A percentile compares a stretch with the other conserved stretches of the same genome.
These are phyloP conservation scores for Cronartium ribicola DNA, from an alignment of 1,284 basidiomycete genomes.

Conservation along the genomic window DNA sequence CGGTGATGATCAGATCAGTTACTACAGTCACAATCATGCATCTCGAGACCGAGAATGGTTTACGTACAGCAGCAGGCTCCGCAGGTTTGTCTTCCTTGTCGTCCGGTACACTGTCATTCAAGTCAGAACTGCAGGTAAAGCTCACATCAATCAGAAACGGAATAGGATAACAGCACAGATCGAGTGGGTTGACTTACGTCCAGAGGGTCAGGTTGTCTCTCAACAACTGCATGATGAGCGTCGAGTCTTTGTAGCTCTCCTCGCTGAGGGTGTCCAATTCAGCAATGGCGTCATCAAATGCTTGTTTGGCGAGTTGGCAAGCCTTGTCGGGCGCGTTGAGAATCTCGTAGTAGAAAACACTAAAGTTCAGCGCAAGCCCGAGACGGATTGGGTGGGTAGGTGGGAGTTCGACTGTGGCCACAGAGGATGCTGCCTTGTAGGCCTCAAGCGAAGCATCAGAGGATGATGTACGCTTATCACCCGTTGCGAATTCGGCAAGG, in stretches of 20 bases:
- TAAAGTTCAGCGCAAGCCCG: conserved; percentile 56
- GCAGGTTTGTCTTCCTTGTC: conserved; percentile 42
- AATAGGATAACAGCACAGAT: background rate
- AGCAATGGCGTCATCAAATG: conserved; percentile 56
- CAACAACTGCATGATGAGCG: conserved; percentile 55
- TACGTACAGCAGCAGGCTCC: conserved; percentile 33
- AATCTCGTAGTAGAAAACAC: conserved; percentile 57
- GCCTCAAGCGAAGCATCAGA: conserved; percentile 53
- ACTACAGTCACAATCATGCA: background rate
- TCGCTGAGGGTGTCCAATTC: conserved; percentile 56
- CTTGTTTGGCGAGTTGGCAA: conserved; percentile 55
- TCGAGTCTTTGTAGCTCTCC: conserved; percentile 56
- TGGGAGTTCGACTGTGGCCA: conserved; percentile 54
- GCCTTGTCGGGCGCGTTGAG: conserved; percentile 56
- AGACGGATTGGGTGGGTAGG: conserved; percentile 55
- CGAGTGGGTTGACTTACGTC: conserved; percentile 44
- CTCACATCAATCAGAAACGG: background rate
- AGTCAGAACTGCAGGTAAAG: conserved; percentile 33
- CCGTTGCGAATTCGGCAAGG: conserved; percentile 56
- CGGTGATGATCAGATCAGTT: background rate
- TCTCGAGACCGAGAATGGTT: background rate
- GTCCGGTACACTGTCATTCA: conserved; percentile 39
- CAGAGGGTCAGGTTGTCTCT: conserved; percentile 55
- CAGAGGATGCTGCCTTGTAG: conserved; percentile 55
- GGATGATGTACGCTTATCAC: conserved; percentile 48